These are phyloP conservation scores for Draba incana DNA, from an alignment of 345 rosid species.

Conservation along the genomic window DNA sequence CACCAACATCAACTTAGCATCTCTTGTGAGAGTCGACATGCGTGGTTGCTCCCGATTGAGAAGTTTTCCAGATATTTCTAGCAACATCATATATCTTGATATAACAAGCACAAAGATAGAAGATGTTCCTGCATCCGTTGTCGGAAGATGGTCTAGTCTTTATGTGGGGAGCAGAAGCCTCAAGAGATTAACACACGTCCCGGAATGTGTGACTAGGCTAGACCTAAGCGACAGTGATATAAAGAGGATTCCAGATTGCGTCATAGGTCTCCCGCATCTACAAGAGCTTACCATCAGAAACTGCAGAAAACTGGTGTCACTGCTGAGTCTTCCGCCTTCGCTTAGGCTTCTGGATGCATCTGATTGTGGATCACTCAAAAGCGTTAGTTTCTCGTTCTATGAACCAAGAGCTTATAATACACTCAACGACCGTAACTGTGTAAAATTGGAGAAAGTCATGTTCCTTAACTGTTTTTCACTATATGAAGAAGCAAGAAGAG, in stretches of 20 bases:
- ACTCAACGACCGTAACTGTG: neutral
- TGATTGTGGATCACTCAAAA: neutral
- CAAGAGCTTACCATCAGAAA: accelerated
- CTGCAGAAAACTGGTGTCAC: slow-evolving; percentile 6
- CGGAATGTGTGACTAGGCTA: neutral
- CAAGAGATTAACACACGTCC: slow-evolving; percentile 23
- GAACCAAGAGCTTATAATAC: too few species aligned
- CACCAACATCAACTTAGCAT: slow-evolving; percentile 18
- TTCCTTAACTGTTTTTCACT: neutral
- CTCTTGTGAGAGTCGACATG: slow-evolving; percentile 7
- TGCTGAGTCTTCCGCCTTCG: slow-evolving; percentile 4
- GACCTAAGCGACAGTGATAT: neutral
- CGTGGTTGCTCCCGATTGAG: neutral
- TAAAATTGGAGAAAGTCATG: neutral
- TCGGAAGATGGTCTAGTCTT: neutral
- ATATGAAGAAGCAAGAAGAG: slow-evolving; percentile 1
- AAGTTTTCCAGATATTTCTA: slow-evolving; percentile 31
- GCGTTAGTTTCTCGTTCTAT: neutral
- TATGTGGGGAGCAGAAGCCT: slow-evolving; percentile 22
- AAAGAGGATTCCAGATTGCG: slow-evolving; percentile 1
- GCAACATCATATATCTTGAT: neutral
- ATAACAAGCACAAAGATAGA: slow-evolving; percentile 5
- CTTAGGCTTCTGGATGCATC: neutral
- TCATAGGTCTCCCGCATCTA: neutral
- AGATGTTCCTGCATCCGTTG: slow-evolving; percentile 19